These are phyloP conservation scores for Salix udensis DNA, from an alignment of 345 rosid species.

Conservation along the genomic window DNA sequence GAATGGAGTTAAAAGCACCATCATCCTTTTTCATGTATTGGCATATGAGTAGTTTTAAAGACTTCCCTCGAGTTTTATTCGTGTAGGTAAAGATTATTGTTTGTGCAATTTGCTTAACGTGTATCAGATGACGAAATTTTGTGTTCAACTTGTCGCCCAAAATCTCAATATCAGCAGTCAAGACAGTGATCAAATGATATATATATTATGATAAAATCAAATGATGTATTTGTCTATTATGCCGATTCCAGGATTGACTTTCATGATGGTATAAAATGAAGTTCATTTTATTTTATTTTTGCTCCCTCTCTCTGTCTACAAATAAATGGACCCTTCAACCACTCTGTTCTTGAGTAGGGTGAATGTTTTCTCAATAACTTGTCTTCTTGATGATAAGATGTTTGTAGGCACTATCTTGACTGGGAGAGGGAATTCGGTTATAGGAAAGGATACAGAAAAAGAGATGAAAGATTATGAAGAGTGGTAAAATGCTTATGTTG, in stretches of 20 bases:
- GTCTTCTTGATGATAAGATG: background rate
- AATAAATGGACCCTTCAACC: too few relatives aligned
- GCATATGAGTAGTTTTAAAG: background rate
- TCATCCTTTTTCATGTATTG: background rate
- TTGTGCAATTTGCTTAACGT: background rate
- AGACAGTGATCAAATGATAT: background rate
- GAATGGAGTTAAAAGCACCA: background rate
- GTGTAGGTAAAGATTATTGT: background rate
- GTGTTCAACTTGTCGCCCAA: background rate
- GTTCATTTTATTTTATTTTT: too few relatives aligned
- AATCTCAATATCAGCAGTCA: background rate
- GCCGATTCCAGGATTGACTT: background rate
- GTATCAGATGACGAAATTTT: background rate
- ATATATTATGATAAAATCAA: background rate
- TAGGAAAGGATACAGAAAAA: background rate
- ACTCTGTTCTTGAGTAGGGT: background rate
- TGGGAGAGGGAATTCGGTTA: background rate
- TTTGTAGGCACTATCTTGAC: background rate
- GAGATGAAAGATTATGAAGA: background rate
- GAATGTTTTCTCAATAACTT: background rate
- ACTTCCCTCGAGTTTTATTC: background rate
- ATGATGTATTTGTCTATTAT: background rate
- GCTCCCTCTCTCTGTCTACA: too few relatives aligned
- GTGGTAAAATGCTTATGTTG: background rate
- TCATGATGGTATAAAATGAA: background rate